Evolutionary conservation across 2,329 filamentous ascomycete genomes (phyloP).

Genomic region (Ophiostoma pallidulum): DNA sequence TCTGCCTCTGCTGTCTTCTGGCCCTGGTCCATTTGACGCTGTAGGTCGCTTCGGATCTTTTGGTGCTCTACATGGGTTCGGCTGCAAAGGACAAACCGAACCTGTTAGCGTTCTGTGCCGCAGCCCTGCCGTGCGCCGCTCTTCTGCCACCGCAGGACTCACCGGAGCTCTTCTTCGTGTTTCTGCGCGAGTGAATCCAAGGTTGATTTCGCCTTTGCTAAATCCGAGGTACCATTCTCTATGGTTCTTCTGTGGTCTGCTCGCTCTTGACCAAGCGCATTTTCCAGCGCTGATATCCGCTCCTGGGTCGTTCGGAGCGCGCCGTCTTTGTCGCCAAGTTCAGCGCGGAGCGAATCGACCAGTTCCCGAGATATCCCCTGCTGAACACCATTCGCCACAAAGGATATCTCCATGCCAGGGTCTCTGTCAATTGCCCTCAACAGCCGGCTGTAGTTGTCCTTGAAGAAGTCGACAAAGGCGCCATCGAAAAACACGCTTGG

Average conservation of each 20-base stretch:
- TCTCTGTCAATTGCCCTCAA: conserved; percentile 81
- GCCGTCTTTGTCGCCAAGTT: conserved; percentile 63
- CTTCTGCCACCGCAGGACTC: not conserved
- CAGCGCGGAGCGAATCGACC: conserved; percentile 71
- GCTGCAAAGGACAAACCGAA: conserved; percentile 1
- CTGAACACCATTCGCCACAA: conserved; percentile 68
- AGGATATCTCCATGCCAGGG: conserved; percentile 75
- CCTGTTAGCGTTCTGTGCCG: not conserved
- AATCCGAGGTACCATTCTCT: conserved; percentile 45
- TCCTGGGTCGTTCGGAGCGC: conserved; percentile 38
- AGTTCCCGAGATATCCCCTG: conserved; percentile 91
- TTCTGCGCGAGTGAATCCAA: conserved; percentile 41
- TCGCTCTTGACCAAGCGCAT: conserved; percentile 61
- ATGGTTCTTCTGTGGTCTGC: conserved; percentile 60
- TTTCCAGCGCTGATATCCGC: conserved; percentile 37
- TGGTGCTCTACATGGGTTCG: conserved; percentile 20
- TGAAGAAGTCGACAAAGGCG: conserved; percentile 85
- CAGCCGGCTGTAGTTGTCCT: conserved; percentile 87
- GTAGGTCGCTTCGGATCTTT: conserved; percentile 10
- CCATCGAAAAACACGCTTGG: conserved; percentile 80
- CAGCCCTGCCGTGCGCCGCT: not conserved
- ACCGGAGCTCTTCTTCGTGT: conserved; percentile 54
- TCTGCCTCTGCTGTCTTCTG: conserved; percentile 41
- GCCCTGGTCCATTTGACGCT: conserved; percentile 27
- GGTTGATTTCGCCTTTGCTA: conserved; percentile 31